Base-by-base conservation (phyloP, 2,329 filamentous ascomycete genomes). In the Penicillium sclerotiorum region DNA sequence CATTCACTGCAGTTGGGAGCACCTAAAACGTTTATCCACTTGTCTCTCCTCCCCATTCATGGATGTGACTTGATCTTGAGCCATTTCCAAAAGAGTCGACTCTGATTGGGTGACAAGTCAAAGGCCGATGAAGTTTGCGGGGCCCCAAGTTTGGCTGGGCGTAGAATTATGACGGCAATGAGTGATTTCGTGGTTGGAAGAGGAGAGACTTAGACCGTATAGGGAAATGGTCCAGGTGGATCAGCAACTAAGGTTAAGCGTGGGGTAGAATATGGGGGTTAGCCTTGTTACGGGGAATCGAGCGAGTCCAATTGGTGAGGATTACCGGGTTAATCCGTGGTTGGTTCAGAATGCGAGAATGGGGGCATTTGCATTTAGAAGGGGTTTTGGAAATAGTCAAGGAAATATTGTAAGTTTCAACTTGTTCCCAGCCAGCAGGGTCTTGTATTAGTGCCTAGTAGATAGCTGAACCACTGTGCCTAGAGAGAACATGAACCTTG, bases 151-250 rank as follows among this genome's bases (percentile, higher is more conserved):
- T 17, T 23, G 43, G 22, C 8, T 22, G 20, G 27, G 28, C 22
- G 20, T 12, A 11, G 18, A n/a, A 50, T n/a, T n/a, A n/a, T 57
- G 49, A 57, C 48, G 51, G 52, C 46, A 55, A 52, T 47, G 42
- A 13, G 36, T 42, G 47, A 33, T 37, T 45, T 47, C n/a, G 18
- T 32, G 33, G 32, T 13, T 22, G 33, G 35, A 11, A 27, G 30
- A 20, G 15, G 30, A 11, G 28, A 37, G 9, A 22, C 30, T 25
- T 11, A 21, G 21, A 21, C 47, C 43, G 28, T 20, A 53, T 38
- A 23, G 46, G 48, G 37, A 32, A 48, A 47, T 21, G 3, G 45
- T 9, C 20, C 30, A 18, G 37, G 52, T 30, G 41, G 54, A 55
- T 54, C 52, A 20, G 30, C 46, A 15, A 32, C 38, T 54, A 49